A percentile compares a stretch with the other conserved stretches of the same genome.
phyloP scores from a whole-genome alignment of 306 rosid species.

The Canavalia ensiformis region DNA sequence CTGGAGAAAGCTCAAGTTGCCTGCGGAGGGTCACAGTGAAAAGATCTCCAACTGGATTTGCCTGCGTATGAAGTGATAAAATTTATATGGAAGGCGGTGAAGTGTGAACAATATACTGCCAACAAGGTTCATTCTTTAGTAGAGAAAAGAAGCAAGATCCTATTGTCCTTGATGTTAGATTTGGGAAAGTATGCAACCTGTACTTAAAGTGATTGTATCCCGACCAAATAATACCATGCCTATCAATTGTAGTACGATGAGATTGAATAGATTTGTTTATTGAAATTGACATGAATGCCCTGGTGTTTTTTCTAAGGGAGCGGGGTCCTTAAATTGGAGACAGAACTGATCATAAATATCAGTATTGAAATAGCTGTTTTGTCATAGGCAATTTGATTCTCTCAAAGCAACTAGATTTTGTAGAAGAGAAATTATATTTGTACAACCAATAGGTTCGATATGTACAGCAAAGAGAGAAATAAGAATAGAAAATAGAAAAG shows the following conservation, averaged over 20 bases:
- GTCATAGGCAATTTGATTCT: neutral
- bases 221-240: neutral
- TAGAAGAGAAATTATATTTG: no score
- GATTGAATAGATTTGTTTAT: neutral
- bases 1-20: neutral
- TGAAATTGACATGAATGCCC: neutral
- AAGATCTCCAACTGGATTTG: slow-evolving; percentile 7
- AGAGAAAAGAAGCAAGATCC: neutral
- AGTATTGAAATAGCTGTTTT: neutral
- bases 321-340: neutral
- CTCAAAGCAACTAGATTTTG: neutral
- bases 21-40: neutral
- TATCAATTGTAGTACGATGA: neutral
- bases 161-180: neutral
- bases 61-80: neutral
- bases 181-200: neutral
- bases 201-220: neutral
- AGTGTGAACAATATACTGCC: neutral
- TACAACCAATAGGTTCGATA: no score
- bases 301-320: neutral
- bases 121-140: neutral
- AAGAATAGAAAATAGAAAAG: no score
- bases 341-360: neutral
- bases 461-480: no score
- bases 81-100: neutral